Percentiles rank a stretch among this genome's conserved stretches.
Conservation (phyloP, 2,329 filamentous ascomycete genomes). For the Trichophyton simii region DNA sequence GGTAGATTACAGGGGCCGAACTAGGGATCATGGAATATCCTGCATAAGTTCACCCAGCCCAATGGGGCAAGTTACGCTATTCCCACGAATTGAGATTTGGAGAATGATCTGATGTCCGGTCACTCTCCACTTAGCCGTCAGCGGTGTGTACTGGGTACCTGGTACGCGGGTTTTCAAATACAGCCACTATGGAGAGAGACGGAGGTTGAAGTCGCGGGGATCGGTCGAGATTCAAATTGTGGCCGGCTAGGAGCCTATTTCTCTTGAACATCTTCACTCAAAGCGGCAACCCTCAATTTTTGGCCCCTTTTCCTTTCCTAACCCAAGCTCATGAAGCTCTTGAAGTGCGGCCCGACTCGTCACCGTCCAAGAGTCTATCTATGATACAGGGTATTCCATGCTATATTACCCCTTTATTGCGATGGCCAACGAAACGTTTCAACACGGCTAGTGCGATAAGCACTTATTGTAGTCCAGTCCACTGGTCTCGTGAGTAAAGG, state of each 20-base stretch:
- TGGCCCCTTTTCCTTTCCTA: not conserved
- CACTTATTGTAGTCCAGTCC: not conserved
- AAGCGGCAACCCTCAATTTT: not conserved
- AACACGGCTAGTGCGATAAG: not conserved
- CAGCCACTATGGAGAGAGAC: not conserved
- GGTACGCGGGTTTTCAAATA: not conserved
- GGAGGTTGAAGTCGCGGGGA: not conserved
- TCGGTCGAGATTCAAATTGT: not conserved
- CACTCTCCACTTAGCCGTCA: not conserved
- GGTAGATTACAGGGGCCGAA: not conserved
- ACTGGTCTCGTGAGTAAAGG: not conserved
- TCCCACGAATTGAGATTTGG: not conserved
- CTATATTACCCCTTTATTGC: no score
- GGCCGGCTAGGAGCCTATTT: not conserved
- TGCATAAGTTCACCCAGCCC: not conserved
- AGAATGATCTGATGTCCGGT: not conserved
- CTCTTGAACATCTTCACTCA: not conserved
- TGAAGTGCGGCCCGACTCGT: not conserved
- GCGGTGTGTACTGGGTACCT: not conserved
- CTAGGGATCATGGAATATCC: not conserved
- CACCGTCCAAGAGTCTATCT: not conserved
- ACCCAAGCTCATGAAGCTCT: not conserved
- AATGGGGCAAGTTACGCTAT: not conserved
- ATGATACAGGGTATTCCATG: not conserved
- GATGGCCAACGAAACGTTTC: not conserved